Evolutionary conservation across 495 filamentous ascomycete genomes (phyloP).

Genomic region (Trichoderma gamsii): DNA sequence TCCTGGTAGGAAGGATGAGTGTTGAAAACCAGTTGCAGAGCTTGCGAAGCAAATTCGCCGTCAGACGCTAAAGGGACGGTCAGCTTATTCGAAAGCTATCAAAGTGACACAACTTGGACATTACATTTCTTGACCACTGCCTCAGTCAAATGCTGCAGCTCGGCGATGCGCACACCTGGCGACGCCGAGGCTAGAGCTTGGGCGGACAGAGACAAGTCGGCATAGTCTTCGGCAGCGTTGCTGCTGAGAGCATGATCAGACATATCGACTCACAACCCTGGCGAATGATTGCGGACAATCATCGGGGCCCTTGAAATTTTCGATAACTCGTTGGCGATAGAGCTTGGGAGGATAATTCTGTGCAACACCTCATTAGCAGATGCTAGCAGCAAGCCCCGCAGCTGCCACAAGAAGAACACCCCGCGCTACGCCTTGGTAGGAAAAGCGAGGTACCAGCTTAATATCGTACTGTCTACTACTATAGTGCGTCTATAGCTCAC

Average conservation of each 20-base stretch:
- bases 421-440: too few relatives aligned
- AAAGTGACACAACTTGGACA: constrained; percentile 16
- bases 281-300: background rate
- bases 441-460: background rate
- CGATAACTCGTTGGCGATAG: background rate
- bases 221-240: constrained; percentile 19
- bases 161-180: constrained; percentile 37
- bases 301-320: background rate
- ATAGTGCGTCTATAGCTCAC: too few relatives aligned
- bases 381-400: background rate
- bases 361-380: background rate
- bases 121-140: constrained; percentile 41
- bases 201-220: constrained; percentile 15
- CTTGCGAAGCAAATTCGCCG: constrained; percentile 25
- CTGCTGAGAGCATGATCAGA: constrained; percentile 7
- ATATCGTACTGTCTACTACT: background rate
- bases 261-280: constrained; percentile 7
- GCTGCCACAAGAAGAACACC: background rate
- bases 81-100: background rate
- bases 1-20: constrained; percentile 87
- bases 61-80: constrained; percentile 34
- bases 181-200: constrained; percentile 45
- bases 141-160: constrained; percentile 42
- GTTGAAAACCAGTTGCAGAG: constrained; percentile 69
- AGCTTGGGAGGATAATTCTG: background rate